These are phyloP conservation scores for Parasitella parasitica DNA, from an alignment of 371 early-diverging fungal genomes.

Conservation along the genomic window DNA sequence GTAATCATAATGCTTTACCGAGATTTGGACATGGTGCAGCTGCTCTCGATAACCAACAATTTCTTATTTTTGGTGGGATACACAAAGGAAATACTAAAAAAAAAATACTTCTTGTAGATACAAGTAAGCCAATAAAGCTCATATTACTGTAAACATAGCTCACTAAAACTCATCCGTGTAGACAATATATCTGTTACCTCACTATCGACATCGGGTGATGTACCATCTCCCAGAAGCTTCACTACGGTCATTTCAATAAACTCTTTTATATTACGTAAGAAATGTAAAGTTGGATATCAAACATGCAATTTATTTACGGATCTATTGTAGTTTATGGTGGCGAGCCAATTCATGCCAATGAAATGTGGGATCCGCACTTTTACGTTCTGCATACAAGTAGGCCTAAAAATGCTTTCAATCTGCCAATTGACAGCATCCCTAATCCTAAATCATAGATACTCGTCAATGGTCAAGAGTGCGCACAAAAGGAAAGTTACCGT, in stretches of 20 bases:
- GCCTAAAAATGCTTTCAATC: neutral
- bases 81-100: conserved; percentile 33
- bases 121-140: conserved; percentile 41
- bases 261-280: conserved; percentile 26
- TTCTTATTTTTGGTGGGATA: conserved; percentile 53
- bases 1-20: conserved; percentile 29
- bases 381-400: conserved; percentile 32
- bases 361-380: conserved; percentile 28
- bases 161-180: too few species aligned
- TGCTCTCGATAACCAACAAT: conserved; percentile 39
- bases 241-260: conserved; percentile 16
- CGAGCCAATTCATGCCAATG: conserved; percentile 16
- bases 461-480: conserved; percentile 48
- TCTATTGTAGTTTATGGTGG: conserved; percentile 28
- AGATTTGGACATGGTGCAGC: conserved; percentile 55
- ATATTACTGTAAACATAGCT: too few species aligned
- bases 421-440: neutral
- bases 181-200: conserved; percentile 23
- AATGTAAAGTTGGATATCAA: neutral
- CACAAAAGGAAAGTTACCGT: conserved; percentile 54
- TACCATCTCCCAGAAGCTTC: conserved; percentile 24
- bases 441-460: conserved; percentile 14
- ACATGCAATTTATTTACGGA: neutral
- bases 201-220: conserved; percentile 23
- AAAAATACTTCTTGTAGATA: conserved; percentile 53